Base-by-base conservation (phyloP, 1,284 basidiomycete species). In the Calocybe gambosa region DNA sequence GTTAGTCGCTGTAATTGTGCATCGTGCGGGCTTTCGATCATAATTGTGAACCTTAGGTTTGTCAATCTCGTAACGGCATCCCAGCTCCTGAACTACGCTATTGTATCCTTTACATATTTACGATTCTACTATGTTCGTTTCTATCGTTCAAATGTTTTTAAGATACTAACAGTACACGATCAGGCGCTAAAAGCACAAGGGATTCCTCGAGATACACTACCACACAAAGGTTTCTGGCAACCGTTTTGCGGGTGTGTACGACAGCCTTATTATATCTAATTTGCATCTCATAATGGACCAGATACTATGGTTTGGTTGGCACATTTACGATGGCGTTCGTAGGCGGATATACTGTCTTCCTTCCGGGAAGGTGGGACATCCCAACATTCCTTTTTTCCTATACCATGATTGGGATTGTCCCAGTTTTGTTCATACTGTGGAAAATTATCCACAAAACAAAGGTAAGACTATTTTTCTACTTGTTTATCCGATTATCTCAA, bases 171-270 rank as follows among this genome's bases (percentile, higher is more conserved):
- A 7, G 21, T 7, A 23, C 21, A 7, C 21, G 16, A 25, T 15
- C 34, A 82, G 66, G 83, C 80, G 19, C 61, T 82, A 50, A 75
- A 77, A 62, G 67, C 58, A n/a, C 85, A 87, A 57, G 78, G 77
- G 2, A 72, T 85, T 47, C 66, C 74, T 39, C 72, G 85, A 58
- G 56, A 77, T 66, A 62, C 72, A 61, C 34, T 89, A 70, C 77
- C 75, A 46, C 62, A 78, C 47, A 67, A 63, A 51, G 64, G 63
- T 37, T 64, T 62, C 52, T 74, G 68, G 70, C 73, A 75, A 47
- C 78, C 64, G 45, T 75, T 65, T 59, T 77, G 62, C 69, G 79
- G 65, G 76, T 71, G 55, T 34, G 68, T 45, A 40, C 21, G 18
- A 13, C 12, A n/a, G 5, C 42, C 10, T 20, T 19, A 19, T 19